phyloP scores from a whole-genome alignment of 176 grass and related monocot genomes.

The Cenchrus fungigraminus region DNA sequence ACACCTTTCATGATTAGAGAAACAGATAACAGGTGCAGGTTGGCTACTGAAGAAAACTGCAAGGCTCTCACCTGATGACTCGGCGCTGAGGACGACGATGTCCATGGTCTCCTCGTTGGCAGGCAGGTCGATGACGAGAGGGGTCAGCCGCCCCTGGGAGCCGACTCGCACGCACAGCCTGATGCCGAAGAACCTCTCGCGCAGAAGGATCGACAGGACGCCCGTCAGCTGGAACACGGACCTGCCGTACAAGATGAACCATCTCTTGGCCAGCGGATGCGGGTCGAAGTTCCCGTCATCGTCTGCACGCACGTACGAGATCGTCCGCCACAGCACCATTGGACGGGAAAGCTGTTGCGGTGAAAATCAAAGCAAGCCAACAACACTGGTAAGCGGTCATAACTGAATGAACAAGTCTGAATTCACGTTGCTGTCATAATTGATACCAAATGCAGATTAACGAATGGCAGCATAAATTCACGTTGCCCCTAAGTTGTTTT shows the following conservation, averaged over 20 bases:
- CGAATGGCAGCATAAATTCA: not conserved
- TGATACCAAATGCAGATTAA: too few species aligned
- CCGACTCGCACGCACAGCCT: slow-evolving; percentile 24
- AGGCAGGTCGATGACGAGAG: slow-evolving; percentile 34
- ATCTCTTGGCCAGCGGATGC: not conserved
- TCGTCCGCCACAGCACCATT: not conserved
- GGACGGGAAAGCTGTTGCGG: not conserved
- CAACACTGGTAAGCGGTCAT: not conserved
- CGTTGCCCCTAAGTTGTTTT: too few species aligned
- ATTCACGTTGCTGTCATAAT: not conserved
- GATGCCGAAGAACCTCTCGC: not conserved
- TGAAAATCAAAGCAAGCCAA: not conserved
- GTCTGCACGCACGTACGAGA: not conserved
- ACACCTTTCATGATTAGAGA: not conserved
- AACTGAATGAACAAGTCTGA: not conserved
- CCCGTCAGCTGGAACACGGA: not conserved
- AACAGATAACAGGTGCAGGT: not conserved
- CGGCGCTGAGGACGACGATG: not conserved
- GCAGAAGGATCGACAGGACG: not conserved
- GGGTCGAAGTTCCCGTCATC: not conserved
- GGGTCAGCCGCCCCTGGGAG: slow-evolving; percentile 5
- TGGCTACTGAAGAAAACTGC: not conserved
- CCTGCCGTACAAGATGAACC: not conserved
- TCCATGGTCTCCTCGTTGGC: not conserved
- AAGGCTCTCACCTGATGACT: not conserved